Percentiles rank a stretch among this genome's conserved stretches.
phyloP scores from a whole-genome alignment of 2,329 filamentous ascomycete genomes.

The Colletotrichum ledebouriae region DNA sequence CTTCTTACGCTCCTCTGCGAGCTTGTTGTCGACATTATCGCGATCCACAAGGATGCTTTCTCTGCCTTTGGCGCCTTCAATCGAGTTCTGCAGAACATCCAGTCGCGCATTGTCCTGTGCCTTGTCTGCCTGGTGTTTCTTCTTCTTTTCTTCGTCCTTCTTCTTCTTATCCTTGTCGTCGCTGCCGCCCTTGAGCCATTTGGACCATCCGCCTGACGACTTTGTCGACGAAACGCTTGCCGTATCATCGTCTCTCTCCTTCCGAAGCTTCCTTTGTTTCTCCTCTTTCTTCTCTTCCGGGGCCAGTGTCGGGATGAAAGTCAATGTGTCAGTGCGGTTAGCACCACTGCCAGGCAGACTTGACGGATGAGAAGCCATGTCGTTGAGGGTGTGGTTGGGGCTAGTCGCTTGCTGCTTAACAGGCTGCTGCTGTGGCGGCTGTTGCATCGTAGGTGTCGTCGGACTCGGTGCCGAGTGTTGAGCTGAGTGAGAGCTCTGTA shows the following conservation, averaged over 20 bases:
- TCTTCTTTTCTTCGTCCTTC: conserved; percentile 76
- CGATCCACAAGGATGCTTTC: conserved; percentile 90
- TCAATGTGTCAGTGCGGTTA: conserved; percentile 79
- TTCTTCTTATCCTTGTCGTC: conserved; percentile 76
- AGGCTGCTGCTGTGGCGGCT: conserved; percentile 33
- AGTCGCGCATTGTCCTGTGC: conserved; percentile 84
- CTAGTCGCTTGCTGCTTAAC: conserved; percentile 45
- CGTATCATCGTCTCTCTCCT: conserved; percentile 74
- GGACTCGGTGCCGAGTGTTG: conserved; percentile 34
- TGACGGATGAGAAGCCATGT: conserved; percentile 76
- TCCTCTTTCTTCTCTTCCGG: conserved; percentile 83
- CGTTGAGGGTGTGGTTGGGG: conserved; percentile 65
- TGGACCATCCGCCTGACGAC: conserved; percentile 81
- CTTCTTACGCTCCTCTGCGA: conserved; percentile 87
- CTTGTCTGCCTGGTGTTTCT: conserved; percentile 68
- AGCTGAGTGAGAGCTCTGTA: conserved; percentile 29
- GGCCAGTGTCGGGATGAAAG: conserved; percentile 81
- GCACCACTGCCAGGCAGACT: conserved; percentile 77
- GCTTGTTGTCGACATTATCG: conserved; percentile 76
- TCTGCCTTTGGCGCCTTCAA: conserved; percentile 79
- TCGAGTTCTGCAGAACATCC: conserved; percentile 88
- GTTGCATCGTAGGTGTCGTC: conserved; percentile 40
- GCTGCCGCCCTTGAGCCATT: conserved; percentile 86
- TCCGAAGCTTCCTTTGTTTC: conserved; percentile 71
- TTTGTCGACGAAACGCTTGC: conserved; percentile 75